Base-by-base conservation (phyloP, 306 rosid genomes). In the Corylus heterophylla region DNA sequence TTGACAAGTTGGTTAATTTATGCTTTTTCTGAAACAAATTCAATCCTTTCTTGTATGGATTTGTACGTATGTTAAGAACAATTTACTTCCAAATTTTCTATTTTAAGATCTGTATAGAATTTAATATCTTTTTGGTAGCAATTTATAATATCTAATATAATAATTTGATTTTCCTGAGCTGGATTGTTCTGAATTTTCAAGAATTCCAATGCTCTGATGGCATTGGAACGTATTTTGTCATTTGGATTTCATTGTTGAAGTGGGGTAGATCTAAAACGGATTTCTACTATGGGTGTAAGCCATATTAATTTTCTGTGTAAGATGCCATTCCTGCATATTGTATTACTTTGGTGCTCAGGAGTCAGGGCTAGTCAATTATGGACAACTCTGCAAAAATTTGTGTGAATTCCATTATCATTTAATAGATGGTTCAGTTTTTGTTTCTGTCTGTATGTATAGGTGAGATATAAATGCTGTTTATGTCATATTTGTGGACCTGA, bases 201-300 rank as follows among this genome's bases (percentile, higher is more conserved):
- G 54, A 83, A 63, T 71, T 66, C 63, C 14, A 4, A 47, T 64
- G 39, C 62, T 68, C 20, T 76, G 76, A 39, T 86, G 74, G 75
- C 63, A 71, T 63, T 50, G 20, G 47, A 71, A 39, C 1, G 51
- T 12, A 25, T 74, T 77, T 7, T 22, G 35, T 18, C 17, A 18
- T 63, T 35, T 76, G 25, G 20, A 7, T 64, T 54, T 49, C 71
- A 37, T 31, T 58, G 79, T 25, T 55, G 50, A 56, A 75, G 50
- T 81, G 64, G 81, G 25, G 27, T 81, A 79, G 91, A 88, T 88
- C 89, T 86, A 83, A 62, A 74, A 70, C 63, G 39, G 31, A 67
- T 79, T 85, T 71, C 54, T 69, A 56, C 54, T 16, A 35, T 64
- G 48, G 39, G 66, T 81, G 58, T 74, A 9, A 47, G 70, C 64